Evolutionary conservation across 1,139 yeast species (phyloP), one percentile per base, ranked within the genome.

Genomic region (Fermentozyma sake): DNA sequence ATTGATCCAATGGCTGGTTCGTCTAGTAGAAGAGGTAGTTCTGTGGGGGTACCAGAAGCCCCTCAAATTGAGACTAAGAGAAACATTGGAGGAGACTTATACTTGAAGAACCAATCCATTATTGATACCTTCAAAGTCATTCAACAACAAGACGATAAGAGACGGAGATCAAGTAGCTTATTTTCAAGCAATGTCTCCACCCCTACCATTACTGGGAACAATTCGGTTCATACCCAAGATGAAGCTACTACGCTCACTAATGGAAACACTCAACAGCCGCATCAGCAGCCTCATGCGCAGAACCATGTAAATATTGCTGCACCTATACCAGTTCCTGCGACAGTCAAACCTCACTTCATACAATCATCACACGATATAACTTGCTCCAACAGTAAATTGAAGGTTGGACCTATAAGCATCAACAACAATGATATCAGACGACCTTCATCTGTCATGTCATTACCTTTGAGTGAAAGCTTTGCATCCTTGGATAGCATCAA

Each of bases 401-500:
- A 51, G 27, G 58, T 59, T 9, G 74, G 63, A 17, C 72, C 60
- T 24, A 55, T 55, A 30, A 41, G 45, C 46, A 62, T 53, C 10
- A 28, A 29, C 18, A 61, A 53, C 12, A 36, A 38, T 18, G 38
- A 44, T 4, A 40, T 35, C 12, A 37, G 54, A 18, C 38, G 65
- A 27, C 50, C 58, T 2, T 53, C 64, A 1, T 62, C 70, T 2
- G 64, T 62, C 3, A 59, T 67, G 44, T 55, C 79, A 12, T 50
- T 81, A 23, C 85, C 87, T 0, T 64, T 79, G 12, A 78, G 76
- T 38, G 84, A 81, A 28, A 79, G 87, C 39, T 80, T 79, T 61
- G 91, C 89, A 1, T 80, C 89, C 0, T 58, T 82, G 46, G 87
- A 81, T 47, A 79, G 87, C 46, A 68, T 74, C 31, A 79, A 79